A percentile compares a stretch with the other conserved stretches of the same genome.
Conservation (phyloP, 139 green algal species). For the Axilococcus clingmanii region DNA sequence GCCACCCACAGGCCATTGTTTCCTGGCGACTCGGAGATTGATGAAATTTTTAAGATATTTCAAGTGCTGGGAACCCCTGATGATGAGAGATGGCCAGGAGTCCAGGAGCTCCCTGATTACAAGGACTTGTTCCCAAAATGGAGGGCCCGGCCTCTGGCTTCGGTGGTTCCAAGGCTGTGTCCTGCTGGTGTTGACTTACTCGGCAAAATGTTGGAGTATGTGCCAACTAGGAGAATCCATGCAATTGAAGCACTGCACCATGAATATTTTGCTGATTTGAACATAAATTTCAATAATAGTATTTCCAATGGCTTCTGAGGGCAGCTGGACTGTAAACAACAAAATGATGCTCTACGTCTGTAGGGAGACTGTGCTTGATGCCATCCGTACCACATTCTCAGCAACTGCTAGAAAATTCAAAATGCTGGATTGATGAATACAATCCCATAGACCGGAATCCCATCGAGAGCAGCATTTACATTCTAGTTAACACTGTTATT, state of each 20-base stretch:
- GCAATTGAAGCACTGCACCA: conserved; percentile 56
- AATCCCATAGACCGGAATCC: too few species aligned
- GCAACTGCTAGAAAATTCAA: too few species aligned
- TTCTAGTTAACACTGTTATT: too few species aligned
- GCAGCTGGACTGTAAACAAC: too few species aligned
- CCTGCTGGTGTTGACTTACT: conserved; percentile 61
- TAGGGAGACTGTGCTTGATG: too few species aligned
- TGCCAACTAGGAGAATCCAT: conserved; percentile 42
- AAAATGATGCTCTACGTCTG: too few species aligned
- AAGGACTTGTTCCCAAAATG: conserved; percentile 39
- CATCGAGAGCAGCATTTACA: too few species aligned
- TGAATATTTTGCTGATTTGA: conserved; percentile 61
- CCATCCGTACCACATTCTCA: too few species aligned
- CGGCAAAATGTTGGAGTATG: conserved; percentile 49
- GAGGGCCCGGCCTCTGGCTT: conserved; percentile 11
- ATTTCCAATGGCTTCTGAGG: too few species aligned
- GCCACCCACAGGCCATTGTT: conserved; percentile 68
- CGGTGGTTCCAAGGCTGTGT: conserved; percentile 56
- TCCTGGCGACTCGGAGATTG: conserved; percentile 75
- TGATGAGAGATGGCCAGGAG: conserved; percentile 38
- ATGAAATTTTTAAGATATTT: conserved; percentile 67
- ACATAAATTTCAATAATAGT: too few species aligned
- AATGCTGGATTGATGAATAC: too few species aligned
- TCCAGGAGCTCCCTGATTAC: conserved; percentile 59
- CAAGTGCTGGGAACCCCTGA: conserved; percentile 48